Percentiles rank a stretch among this genome's conserved stretches.
These are phyloP conservation scores for Antitrichia curtipendula DNA, from an alignment of 225 moss, liverwort and hornwort genomes.

Conservation along the genomic window DNA sequence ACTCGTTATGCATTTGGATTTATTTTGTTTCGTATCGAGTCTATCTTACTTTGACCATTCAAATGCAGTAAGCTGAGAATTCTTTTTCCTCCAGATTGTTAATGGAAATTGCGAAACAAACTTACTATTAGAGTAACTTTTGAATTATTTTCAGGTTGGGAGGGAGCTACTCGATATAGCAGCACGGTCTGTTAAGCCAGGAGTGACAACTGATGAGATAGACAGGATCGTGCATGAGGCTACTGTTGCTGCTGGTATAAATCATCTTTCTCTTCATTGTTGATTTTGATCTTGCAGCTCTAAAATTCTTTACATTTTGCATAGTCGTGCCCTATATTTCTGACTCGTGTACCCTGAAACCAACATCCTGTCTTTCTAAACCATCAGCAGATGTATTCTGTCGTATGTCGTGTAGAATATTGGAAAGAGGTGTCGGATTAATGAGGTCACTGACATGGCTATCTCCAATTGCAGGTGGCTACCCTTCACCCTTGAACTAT, in stretches of 20 bases:
- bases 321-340: background rate
- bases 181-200: constrained; percentile 75
- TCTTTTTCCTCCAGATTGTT: background rate
- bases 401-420: background rate
- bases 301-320: background rate
- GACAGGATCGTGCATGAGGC: constrained; percentile 88
- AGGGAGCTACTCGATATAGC: constrained; percentile 76
- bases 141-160: constrained; percentile 37
- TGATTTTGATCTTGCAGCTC: background rate
- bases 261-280: background rate
- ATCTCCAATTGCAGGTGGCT: constrained; percentile 61
- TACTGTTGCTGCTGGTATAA: constrained; percentile 61
- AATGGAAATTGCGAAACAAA: background rate
- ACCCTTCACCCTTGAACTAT: constrained; percentile 97
- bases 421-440: background rate
- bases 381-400: background rate
- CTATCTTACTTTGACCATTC: background rate
- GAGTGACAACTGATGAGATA: constrained; percentile 89
- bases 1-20: background rate
- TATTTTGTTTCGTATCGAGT: background rate
- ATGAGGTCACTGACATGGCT: background rate
- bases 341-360: background rate
- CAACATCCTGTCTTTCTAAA: background rate
- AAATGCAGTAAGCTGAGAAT: background rate
- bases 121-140: background rate